Percentiles rank a stretch among this genome's conserved stretches.
Evolutionary conservation across 345 rosid genomes (phyloP).

Genomic region (Arabidopsis thaliana): TAIR10.1 NC_003075.7:12311501-12312000

Average conservation of each 20-base stretch:
- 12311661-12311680: neutral
- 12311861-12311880: constrained; percentile 56
- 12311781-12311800: constrained; percentile 64
- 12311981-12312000: neutral
- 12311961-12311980: constrained; percentile 45
- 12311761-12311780: constrained; percentile 53
- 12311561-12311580: constrained; percentile 52
- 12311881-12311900: constrained; percentile 66
- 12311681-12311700: neutral
- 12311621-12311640: constrained; percentile 46
- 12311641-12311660: constrained; percentile 54
- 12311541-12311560: constrained; percentile 63
- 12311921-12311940: constrained; percentile 57
- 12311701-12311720: neutral
- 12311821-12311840: constrained; percentile 55
- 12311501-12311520: constrained; percentile 53
- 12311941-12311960: constrained; percentile 52
- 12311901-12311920: constrained; percentile 71
- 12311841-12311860: constrained; percentile 60
- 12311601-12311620: constrained; percentile 53
- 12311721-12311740: neutral
- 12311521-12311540: constrained; percentile 52
- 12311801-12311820: constrained; percentile 52
- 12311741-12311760: constrained; percentile 51
- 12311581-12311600: constrained; percentile 60